These are phyloP conservation scores for Akanthomyces lecanii DNA, from an alignment of 2,329 filamentous ascomycete species.

Conservation along the genomic window DNA sequence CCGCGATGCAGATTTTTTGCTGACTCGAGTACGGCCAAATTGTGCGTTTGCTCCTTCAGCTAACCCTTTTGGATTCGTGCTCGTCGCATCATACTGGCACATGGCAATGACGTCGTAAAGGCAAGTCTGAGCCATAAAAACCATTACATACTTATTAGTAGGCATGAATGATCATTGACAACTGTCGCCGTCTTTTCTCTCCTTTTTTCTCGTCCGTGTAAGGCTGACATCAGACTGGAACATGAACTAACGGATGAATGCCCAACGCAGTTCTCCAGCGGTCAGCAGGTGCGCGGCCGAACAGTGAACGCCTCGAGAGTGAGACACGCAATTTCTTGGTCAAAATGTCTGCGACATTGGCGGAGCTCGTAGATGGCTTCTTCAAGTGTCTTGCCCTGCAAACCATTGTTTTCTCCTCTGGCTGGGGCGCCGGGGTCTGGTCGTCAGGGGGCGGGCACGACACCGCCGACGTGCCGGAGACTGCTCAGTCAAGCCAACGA, in stretches of 20 bases:
- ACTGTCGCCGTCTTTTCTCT: too few relatives aligned
- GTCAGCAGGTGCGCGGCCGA: background rate
- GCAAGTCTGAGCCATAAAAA: conserved; percentile 57
- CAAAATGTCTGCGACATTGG: background rate
- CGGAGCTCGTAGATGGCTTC: background rate
- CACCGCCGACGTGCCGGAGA: too few relatives aligned
- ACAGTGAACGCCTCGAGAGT: too few relatives aligned
- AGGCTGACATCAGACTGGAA: background rate
- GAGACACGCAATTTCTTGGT: conserved; percentile 7
- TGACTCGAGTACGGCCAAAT: conserved; percentile 18
- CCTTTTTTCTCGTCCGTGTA: too few relatives aligned
- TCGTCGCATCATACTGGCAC: conserved; percentile 25
- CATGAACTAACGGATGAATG: background rate
- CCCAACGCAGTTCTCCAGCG: background rate
- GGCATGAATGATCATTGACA: too few relatives aligned
- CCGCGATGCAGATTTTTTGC: conserved; percentile 25
- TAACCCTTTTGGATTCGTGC: conserved; percentile 41
- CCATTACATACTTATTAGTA: too few relatives aligned
- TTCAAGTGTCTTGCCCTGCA: background rate
- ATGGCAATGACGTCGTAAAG: conserved; percentile 53
- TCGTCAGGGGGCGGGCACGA: too few relatives aligned
- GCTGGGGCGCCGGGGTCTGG: too few relatives aligned
- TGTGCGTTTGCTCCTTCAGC: conserved; percentile 46
- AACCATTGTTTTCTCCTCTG: background rate
- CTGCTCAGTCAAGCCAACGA: too few relatives aligned